These are phyloP conservation scores for Ophiostoma perfectum DNA, from an alignment of 2,329 filamentous ascomycete species.

Conservation along the genomic window DNA sequence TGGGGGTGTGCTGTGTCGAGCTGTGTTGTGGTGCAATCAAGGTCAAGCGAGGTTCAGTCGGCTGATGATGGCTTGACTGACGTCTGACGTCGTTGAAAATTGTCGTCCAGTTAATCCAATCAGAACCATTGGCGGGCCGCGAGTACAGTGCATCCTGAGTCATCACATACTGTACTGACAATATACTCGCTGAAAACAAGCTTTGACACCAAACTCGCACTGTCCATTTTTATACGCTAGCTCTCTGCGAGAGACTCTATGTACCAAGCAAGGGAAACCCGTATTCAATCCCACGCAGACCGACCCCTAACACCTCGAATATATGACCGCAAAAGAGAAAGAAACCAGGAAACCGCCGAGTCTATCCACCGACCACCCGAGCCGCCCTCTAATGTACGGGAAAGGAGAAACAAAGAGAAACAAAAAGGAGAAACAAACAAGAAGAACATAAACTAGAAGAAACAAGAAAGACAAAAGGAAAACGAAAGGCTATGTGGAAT, in stretches of 20 bases:
- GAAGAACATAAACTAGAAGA: background rate
- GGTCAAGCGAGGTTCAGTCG: background rate
- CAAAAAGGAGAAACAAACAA: background rate
- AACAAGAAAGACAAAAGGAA: background rate
- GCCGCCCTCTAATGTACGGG: too few species aligned
- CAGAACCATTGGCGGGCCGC: background rate
- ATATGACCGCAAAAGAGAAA: background rate
- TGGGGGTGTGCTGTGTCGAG: background rate
- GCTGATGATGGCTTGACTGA: background rate
- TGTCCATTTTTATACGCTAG: background rate
- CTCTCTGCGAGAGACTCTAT: background rate
- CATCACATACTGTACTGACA: too few species aligned
- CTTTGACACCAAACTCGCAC: background rate
- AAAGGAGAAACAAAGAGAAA: background rate
- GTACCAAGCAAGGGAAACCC: background rate
- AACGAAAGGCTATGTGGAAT: background rate
- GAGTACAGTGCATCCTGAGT: background rate
- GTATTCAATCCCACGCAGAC: conserved; percentile 3
- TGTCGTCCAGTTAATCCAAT: conserved; percentile 1
- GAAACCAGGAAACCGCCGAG: background rate
- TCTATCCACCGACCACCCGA: too few species aligned
- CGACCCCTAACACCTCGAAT: conserved; percentile 1
- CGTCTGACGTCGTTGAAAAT: conserved; percentile 16
- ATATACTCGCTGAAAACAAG: too few species aligned
- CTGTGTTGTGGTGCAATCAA: background rate